These are phyloP conservation scores for Mucuna pruriens DNA, from an alignment of 306 rosid species.

Conservation along the genomic window DNA sequence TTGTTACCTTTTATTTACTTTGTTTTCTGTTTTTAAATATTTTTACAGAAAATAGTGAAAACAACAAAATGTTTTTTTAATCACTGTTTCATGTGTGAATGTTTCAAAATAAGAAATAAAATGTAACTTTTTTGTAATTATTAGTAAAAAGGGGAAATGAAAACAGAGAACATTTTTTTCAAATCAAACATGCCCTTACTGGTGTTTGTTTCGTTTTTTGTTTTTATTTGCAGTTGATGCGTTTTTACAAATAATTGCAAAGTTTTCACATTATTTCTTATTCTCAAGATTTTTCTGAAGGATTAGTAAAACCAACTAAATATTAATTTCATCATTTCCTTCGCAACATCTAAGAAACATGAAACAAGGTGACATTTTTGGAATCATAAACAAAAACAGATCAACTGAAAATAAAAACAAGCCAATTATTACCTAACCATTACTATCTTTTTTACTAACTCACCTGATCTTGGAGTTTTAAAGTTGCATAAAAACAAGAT, in stretches of 20 bases:
- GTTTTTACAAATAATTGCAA: background rate
- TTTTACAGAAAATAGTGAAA: background rate
- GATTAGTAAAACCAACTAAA: constrained; percentile 17
- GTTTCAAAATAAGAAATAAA: background rate
- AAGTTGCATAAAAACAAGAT: background rate
- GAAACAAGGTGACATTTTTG: background rate
- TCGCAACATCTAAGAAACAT: constrained; percentile 1
- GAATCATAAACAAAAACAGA: background rate
- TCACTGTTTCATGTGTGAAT: background rate
- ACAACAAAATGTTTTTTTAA: background rate
- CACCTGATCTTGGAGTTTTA: background rate
- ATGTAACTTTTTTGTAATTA: background rate
- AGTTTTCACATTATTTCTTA: background rate
- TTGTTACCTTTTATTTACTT: background rate
- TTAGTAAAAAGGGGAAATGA: background rate
- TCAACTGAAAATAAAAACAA: background rate
- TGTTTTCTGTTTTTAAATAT: background rate
- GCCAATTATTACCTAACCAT: constrained; percentile 3
- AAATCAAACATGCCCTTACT: background rate
- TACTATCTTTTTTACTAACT: background rate
- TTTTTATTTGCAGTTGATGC: background rate
- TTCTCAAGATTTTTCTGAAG: background rate
- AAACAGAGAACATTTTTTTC: background rate
- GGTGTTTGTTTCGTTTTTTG: background rate
- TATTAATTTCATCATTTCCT: background rate